Conservation (phyloP, 2,329 filamentous ascomycete genomes). For the Blastomyces percursus region DNA sequence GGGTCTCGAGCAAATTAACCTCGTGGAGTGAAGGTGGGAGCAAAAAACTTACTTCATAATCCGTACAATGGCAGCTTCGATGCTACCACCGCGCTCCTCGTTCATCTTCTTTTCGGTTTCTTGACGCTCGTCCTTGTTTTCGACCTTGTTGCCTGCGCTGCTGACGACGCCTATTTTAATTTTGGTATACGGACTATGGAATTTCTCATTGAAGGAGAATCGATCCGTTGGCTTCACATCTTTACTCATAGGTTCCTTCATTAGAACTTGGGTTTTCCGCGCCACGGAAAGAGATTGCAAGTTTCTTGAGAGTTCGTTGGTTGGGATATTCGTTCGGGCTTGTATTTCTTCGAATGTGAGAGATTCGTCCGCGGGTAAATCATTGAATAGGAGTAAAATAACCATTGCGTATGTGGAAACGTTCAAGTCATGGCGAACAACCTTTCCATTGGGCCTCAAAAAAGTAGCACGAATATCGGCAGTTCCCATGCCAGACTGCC, state of each 20-base stretch:
- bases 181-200: slow-evolving; percentile 70
- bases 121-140: slow-evolving; percentile 53
- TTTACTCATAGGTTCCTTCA: slow-evolving; percentile 71
- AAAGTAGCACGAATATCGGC: slow-evolving; percentile 78
- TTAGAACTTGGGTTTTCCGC: slow-evolving; percentile 68
- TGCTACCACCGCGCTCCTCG: slow-evolving; percentile 39
- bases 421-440: slow-evolving; percentile 74
- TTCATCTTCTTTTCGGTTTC: slow-evolving; percentile 42
- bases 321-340: slow-evolving; percentile 65
- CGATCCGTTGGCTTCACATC: slow-evolving; percentile 63
- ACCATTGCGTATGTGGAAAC: slow-evolving; percentile 90
- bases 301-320: slow-evolving; percentile 61
- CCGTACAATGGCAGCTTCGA: slow-evolving; percentile 43
- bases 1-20: neutral
- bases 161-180: slow-evolving; percentile 83
- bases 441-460: slow-evolving; percentile 59
- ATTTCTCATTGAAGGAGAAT: slow-evolving; percentile 73
- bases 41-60: slow-evolving; percentile 40
- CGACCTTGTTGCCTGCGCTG: slow-evolving; percentile 67
- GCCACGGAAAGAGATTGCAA: slow-evolving; percentile 73
- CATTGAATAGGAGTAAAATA: slow-evolving; percentile 80
- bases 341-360: slow-evolving; percentile 68
- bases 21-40: neutral
- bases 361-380: slow-evolving; percentile 44
- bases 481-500: slow-evolving; percentile 65